These are phyloP conservation scores for Niveomyces coronatus DNA, from an alignment of 2,329 filamentous ascomycete species.

Conservation along the genomic window DNA sequence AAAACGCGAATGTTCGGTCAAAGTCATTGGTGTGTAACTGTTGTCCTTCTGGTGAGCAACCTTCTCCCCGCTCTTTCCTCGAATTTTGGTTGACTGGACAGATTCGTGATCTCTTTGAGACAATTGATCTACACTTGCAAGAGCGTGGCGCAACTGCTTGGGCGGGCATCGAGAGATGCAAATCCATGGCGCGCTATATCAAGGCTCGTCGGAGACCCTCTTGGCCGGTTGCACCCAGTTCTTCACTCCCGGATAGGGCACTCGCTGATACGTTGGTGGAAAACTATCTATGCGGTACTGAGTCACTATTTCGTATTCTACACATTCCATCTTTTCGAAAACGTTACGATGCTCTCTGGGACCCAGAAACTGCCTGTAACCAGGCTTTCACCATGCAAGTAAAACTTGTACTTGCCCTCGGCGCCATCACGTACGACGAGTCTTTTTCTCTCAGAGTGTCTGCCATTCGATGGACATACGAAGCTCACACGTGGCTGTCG, in stretches of 20 bases:
- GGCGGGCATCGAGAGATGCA: constrained; percentile 36
- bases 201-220: constrained; percentile 36
- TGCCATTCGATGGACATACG: constrained; percentile 47
- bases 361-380: constrained; percentile 18
- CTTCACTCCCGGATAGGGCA: constrained; percentile 34
- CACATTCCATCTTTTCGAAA: constrained; percentile 39
- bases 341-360: constrained; percentile 43
- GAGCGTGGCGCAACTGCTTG: constrained; percentile 27
- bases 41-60: constrained; percentile 31
- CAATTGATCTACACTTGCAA: constrained; percentile 30
- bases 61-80: neutral
- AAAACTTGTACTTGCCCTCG: constrained; percentile 49
- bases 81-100: constrained; percentile 15
- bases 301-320: constrained; percentile 37
- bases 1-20: constrained; percentile 48
- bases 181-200: constrained; percentile 40
- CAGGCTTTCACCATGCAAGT: constrained; percentile 42
- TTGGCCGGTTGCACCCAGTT: constrained; percentile 34
- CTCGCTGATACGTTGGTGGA: constrained; percentile 37
- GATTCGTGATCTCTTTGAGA: constrained; percentile 33
- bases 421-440: constrained; percentile 39
- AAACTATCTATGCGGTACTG: constrained; percentile 37
- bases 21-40: constrained; percentile 44
- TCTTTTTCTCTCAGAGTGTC: constrained; percentile 36
- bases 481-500: constrained; percentile 44